phyloP scores from a whole-genome alignment of 495 filamentous ascomycete species.

The Aspergillus funiculosus region DNA sequence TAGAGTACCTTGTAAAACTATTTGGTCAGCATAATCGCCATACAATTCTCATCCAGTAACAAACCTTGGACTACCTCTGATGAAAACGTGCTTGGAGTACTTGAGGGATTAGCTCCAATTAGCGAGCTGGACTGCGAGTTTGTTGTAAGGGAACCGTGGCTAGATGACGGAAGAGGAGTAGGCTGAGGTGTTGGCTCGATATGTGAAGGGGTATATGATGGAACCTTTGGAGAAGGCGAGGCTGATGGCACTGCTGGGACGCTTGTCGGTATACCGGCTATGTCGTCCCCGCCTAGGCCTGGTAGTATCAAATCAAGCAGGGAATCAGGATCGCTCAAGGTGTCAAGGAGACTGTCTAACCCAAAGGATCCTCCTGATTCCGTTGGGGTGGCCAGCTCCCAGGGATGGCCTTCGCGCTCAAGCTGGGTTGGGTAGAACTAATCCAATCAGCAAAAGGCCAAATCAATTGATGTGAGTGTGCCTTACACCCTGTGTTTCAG shows the following conservation, averaged over 20 bases:
- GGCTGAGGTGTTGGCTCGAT: neutral
- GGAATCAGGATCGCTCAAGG: slow-evolving; percentile 24
- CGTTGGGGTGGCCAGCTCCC: slow-evolving; percentile 23
- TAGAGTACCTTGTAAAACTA: no score
- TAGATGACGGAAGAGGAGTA: neutral
- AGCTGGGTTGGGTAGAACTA: slow-evolving; percentile 38
- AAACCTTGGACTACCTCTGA: neutral
- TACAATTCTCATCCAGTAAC: no score
- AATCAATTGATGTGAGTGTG: neutral
- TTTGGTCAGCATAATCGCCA: no score
- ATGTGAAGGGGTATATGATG: neutral
- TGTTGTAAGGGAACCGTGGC: neutral
- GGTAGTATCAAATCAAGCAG: slow-evolving; percentile 15
- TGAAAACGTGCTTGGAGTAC: neutral
- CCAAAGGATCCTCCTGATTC: slow-evolving; percentile 24
- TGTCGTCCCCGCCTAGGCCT: neutral
- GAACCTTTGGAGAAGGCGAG: neutral
- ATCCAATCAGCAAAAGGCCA: slow-evolving; percentile 2
- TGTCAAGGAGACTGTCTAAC: slow-evolving; percentile 19
- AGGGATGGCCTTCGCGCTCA: slow-evolving; percentile 38
- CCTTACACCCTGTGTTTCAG: slow-evolving; percentile 33
- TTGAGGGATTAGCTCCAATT: no score
- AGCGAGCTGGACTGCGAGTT: neutral
- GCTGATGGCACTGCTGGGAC: slow-evolving; percentile 8
- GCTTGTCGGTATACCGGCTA: neutral